A percentile compares a stretch with the other conserved stretches of the same genome.
phyloP scores from a whole-genome alignment of 345 rosid genomes.

The Aquilaria malaccensis region DNA sequence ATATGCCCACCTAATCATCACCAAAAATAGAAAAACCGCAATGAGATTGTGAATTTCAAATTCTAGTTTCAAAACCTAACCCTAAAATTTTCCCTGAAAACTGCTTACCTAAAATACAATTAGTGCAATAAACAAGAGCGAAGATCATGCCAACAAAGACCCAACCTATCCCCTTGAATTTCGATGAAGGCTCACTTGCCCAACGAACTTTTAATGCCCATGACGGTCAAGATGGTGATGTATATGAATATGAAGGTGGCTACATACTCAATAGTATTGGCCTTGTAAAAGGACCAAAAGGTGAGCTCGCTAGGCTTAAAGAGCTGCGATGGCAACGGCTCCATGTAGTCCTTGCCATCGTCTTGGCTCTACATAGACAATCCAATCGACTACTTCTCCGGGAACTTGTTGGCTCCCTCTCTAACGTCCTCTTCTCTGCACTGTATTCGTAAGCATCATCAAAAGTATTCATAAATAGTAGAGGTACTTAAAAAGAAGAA shows the following conservation, averaged over 20 bases:
- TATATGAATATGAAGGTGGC: slow-evolving; percentile 38
- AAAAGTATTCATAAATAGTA: no score
- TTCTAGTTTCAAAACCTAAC: neutral
- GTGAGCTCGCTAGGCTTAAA: slow-evolving; percentile 33
- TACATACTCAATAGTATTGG: slow-evolving; percentile 35
- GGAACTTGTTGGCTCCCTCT: slow-evolving; percentile 28
- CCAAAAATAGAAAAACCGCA: neutral
- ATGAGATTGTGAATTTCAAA: neutral
- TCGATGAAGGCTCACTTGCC: slow-evolving; percentile 35
- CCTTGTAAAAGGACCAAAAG: slow-evolving; percentile 40
- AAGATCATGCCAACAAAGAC: slow-evolving; percentile 46
- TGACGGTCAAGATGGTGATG: slow-evolving; percentile 37
- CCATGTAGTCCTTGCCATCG: slow-evolving; percentile 15
- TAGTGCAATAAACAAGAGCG: slow-evolving; percentile 41
- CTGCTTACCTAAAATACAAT: slow-evolving; percentile 27
- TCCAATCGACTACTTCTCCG: slow-evolving; percentile 15
- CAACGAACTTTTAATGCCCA: slow-evolving; percentile 30
- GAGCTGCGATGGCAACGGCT: slow-evolving; percentile 33
- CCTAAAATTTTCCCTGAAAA: neutral
- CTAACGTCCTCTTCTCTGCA: slow-evolving; percentile 41
- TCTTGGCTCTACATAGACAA: slow-evolving; percentile 8
- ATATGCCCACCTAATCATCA: slow-evolving; percentile 32
- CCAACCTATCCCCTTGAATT: slow-evolving; percentile 39
- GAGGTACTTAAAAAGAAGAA: no score
- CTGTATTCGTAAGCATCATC: slow-evolving; percentile 12